A percentile compares a stretch with the other conserved stretches of the same genome.
Conservation (phyloP, 148 eudicot genomes). For the Rhododendron kiyosumense region DNA sequence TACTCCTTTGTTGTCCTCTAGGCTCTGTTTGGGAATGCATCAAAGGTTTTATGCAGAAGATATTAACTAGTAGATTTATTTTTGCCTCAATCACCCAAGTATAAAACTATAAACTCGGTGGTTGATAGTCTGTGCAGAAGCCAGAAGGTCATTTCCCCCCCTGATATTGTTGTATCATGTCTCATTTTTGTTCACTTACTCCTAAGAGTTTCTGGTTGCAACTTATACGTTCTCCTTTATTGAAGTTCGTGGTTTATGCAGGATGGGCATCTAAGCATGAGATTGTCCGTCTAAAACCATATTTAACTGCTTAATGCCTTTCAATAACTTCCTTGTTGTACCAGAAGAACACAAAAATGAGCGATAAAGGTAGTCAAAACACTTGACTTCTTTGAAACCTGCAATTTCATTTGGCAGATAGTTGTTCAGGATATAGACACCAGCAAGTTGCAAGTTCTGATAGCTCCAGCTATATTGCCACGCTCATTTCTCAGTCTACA, state of each 20-base stretch:
- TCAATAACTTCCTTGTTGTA: not conserved
- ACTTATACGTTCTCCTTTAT: not conserved
- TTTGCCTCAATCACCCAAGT: not conserved
- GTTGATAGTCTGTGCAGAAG: not conserved
- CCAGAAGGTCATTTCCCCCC: not conserved
- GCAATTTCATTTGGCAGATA: slow-evolving; percentile 41
- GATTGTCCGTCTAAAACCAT: not conserved
- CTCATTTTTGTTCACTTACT: not conserved
- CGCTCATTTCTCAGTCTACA: slow-evolving; percentile 71
- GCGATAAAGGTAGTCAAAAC: not conserved
- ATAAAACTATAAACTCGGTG: not conserved
- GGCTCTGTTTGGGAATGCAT: not conserved
- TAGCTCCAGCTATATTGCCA: slow-evolving; percentile 86
- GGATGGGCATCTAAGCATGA: not conserved
- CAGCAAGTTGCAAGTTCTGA: slow-evolving; percentile 69
- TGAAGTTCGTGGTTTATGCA: not conserved
- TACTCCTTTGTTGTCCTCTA: not conserved
- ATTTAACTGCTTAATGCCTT: not conserved
- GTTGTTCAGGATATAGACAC: slow-evolving; percentile 67
- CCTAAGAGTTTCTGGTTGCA: not conserved
- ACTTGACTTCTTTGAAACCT: not conserved
- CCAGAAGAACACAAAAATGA: not conserved
- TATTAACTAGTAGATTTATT: not conserved
- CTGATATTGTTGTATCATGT: not conserved
- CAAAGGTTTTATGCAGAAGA: not conserved